Percentiles rank a stretch among this genome's conserved stretches.
phyloP scores from a whole-genome alignment of 805 yeast genomes.

The Vanderwaltozyma yarrowii region DNA sequence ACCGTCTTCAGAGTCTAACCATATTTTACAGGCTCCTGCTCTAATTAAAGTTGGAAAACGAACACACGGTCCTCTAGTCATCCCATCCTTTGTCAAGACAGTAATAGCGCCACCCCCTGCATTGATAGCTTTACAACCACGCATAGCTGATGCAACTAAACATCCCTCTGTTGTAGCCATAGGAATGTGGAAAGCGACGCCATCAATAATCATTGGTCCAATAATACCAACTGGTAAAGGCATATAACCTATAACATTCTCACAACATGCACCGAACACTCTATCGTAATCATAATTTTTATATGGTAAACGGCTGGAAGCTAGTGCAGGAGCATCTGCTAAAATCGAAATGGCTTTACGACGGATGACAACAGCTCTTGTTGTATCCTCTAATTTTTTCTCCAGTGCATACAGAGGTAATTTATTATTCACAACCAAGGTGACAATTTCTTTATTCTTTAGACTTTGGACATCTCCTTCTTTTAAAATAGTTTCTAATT shows the following conservation, averaged over 20 bases:
- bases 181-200: constrained; percentile 80
- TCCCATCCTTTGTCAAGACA: constrained; percentile 89
- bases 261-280: constrained; percentile 98
- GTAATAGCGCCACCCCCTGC: constrained; percentile 95
- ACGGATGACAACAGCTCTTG: constrained; percentile 89
- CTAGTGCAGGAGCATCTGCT: constrained; percentile 73
- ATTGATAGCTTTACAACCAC: constrained; percentile 97
- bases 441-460: constrained; percentile 60
- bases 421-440: constrained; percentile 62
- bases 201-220: constrained; percentile 90
- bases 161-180: constrained; percentile 99
- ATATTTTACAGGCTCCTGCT: constrained; percentile 88
- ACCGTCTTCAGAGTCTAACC: constrained; percentile 96
- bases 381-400: constrained; percentile 75
- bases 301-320: constrained; percentile 65
- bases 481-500: constrained; percentile 50
- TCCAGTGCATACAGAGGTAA: constrained; percentile 90
- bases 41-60: constrained; percentile 70
- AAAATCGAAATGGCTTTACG: constrained; percentile 81
- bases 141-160: constrained; percentile 94
- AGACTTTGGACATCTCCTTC: constrained; percentile 61
- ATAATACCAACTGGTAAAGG: constrained; percentile 97
- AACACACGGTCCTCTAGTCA: constrained; percentile 99
- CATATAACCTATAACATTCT: constrained; percentile 92
- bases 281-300: constrained; percentile 82